These are phyloP conservation scores for Aureoboletus auriporus DNA, from an alignment of 768 basidiomycete genomes.

Conservation along the genomic window DNA sequence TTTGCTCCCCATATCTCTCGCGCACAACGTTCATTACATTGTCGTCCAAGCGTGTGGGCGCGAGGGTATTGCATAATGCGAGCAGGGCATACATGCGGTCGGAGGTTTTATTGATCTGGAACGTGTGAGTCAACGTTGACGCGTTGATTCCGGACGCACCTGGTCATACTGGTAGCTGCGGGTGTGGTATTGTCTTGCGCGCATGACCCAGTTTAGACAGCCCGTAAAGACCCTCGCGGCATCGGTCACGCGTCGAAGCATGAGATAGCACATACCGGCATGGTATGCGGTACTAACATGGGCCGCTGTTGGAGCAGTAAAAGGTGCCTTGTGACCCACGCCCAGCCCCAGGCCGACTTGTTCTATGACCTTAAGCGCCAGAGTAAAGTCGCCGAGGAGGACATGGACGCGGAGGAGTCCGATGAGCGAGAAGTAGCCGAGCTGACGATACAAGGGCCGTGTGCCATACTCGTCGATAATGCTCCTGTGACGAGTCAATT, in stretches of 20 bases:
- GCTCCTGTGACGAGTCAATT: constrained; percentile 44
- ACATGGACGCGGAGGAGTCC: constrained; percentile 95
- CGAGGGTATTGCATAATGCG: constrained; percentile 88
- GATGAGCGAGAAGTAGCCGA: constrained; percentile 96
- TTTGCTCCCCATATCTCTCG: constrained; percentile 92
- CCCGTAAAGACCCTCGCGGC: constrained; percentile 92
- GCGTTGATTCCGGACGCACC: constrained; percentile 35
- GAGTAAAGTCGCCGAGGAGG: constrained; percentile 91
- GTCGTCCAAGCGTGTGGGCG: constrained; percentile 90
- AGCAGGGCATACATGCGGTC: constrained; percentile 98
- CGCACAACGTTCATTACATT: constrained; percentile 91
- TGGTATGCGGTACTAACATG: constrained; percentile 95
- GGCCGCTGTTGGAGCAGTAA: constrained; percentile 93
- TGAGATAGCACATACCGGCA: constrained; percentile 95
- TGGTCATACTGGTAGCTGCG: constrained; percentile 96
- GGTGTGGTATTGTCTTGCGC: constrained; percentile 96
- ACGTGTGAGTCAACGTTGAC: neutral
- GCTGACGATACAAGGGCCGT: constrained; percentile 85
- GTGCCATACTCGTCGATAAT: constrained; percentile 90
- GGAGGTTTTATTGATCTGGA: constrained; percentile 91
- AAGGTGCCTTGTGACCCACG: constrained; percentile 88
- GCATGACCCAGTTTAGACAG: constrained; percentile 91
- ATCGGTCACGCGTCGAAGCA: constrained; percentile 91
- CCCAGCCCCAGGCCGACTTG: constrained; percentile 90
- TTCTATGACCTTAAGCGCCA: constrained; percentile 94